Base-by-base conservation (phyloP, 768 basidiomycete species). In the Suillus fuscotomentosus region DNA sequence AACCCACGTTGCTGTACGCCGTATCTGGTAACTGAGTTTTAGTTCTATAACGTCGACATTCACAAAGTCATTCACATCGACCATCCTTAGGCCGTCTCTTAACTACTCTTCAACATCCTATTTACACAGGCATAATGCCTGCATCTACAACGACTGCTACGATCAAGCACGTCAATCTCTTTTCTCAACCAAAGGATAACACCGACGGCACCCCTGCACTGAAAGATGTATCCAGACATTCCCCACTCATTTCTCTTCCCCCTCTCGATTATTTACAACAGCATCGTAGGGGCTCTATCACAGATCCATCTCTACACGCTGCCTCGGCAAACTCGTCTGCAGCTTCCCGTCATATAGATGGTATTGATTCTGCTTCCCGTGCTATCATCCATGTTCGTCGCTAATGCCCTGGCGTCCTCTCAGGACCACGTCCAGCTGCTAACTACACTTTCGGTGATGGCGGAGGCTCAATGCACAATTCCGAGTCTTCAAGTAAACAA, bases 251-350 rank as follows among this genome's bases (percentile, higher is more conserved):
- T 4, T 84, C 89, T 61, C 83, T 94, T 38, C 87, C 89, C 3
- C 91, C 91, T 10, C 86, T 93, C 70, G 88, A 92, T 73, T 88
- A 84, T 73, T 83, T 92, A 31, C 91, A 92, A 74, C 91, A 84
- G 62, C 92, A 92, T 72, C 85, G 91, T n/a, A 79, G 91, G 64
- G 90, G 90, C 65, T 93, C 92, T 2, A 89, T 92, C 72, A 91
- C 91, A 9, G 92, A 94, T 80, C 91, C 91, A 3, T 88, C 88
- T 48, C 82, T 92, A 59, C 90, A 91, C 77, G 87, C 88, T 65
- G 80, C 85, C 34, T 76, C 81, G 5, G 73, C 76, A 0, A 64
- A 64, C 31, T 57, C 69, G 66, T 64, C 73, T 57, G 60, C 64
- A 42, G 51, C 66, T 63, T 63, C 60, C 48, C 67, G 66, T 66